phyloP scores from a whole-genome alignment of 1,284 basidiomycete species.

The Fistulina hepatica region DNA sequence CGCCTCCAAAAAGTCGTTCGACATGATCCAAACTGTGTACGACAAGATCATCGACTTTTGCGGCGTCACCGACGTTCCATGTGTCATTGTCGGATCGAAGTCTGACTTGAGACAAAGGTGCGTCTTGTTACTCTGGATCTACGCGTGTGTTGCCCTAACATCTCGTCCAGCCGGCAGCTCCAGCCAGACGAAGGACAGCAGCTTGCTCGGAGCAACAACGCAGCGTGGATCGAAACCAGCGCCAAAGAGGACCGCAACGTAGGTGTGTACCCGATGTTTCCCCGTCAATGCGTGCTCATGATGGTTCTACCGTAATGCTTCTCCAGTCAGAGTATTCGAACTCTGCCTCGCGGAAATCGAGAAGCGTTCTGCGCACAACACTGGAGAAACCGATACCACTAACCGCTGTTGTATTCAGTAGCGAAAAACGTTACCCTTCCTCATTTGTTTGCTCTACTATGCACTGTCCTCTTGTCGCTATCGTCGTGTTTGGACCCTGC shows the following conservation, averaged over 20 bases:
- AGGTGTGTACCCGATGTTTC: constrained; percentile 67
- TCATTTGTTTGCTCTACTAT: too few relatives aligned
- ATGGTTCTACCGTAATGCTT: too few relatives aligned
- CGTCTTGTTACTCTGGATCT: too few relatives aligned
- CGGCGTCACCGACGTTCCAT: constrained; percentile 81
- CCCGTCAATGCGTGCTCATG: too few relatives aligned
- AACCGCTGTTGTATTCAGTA: too few relatives aligned
- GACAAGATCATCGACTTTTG: constrained; percentile 90
- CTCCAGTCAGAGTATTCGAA: constrained; percentile 13
- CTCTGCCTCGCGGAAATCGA: constrained; percentile 13
- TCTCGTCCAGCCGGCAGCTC: constrained; percentile 58
- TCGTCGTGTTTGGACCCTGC: too few relatives aligned
- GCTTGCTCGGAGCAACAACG: constrained; percentile 64
- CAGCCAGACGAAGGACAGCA: constrained; percentile 63
- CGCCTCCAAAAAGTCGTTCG: constrained; percentile 83
- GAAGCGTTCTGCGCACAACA: too few relatives aligned
- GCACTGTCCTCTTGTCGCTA: too few relatives aligned
- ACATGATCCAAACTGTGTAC: constrained; percentile 91
- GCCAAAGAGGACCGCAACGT: constrained; percentile 86
- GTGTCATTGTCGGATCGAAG: constrained; percentile 95
- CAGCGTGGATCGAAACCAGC: constrained; percentile 81
- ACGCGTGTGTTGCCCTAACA: too few relatives aligned
- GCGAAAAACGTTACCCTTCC: too few relatives aligned
- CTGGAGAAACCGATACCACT: too few relatives aligned
- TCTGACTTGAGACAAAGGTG: constrained; percentile 71